Base-by-base conservation (phyloP, 192 early-diverging fungal species). In the Helicostylum pulchrum region DNA sequence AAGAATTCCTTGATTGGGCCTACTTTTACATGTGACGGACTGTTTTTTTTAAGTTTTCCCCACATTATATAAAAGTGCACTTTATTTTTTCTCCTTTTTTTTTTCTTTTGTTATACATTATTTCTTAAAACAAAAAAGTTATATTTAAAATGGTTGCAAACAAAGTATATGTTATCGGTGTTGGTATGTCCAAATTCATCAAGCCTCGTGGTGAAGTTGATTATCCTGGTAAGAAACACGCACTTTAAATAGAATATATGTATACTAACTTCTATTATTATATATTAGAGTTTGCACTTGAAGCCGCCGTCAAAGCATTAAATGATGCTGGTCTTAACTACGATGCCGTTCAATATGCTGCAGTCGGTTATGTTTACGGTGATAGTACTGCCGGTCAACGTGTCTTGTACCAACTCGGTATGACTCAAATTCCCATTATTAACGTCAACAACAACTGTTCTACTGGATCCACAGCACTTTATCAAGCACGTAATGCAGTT, bases 371-470 rank as follows among this genome's bases (percentile, higher is more conserved):
- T 52, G 72, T 78, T 62, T 88, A 80, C 65, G 84, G 83, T 49
- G 88, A 90, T 64, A 80, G 77, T 12, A 88, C 87, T 12, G 80
- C 77, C 44, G 89, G 88, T 31, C 89, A 91, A 71, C 80, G 89
- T 30, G 83, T 78, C 3, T 63, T 91, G 23, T 89, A 90, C 64
- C 87, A 88, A 68, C 75, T 90, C n/a, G 88, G 87, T 17, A 82
- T 89, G 81, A 86, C 85, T 14, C 86, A 88, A 63, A 87, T 87
- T 53, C 85, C 85, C 10, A 77, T 78, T 17, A 75, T 78, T 65
- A 90, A 90, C 59, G 86, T 88, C 59, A 89, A 90, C 77, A 91
- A 91, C 81, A 89, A 88, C 71, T 88, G 89, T 75, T 82, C 89
- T 4, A 89, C 89, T 60, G 88, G 87, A 5, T 87, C 88, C 3